Base-by-base conservation (phyloP, 1,139 yeast genomes). In the Saccharomycopsis hybrid region DNA sequence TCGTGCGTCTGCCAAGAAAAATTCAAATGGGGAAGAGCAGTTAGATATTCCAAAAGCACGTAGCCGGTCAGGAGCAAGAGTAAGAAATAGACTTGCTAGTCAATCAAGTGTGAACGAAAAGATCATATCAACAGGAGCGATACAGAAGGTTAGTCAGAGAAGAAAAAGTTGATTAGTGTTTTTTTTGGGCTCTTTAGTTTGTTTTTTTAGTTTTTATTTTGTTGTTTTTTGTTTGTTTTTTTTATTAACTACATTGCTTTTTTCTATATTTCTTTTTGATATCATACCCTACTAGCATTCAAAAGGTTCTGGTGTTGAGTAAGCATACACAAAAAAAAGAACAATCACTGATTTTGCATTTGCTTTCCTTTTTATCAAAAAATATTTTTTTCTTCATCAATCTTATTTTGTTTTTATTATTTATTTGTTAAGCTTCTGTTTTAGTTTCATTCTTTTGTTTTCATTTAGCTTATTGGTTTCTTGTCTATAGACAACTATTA, bases 41-140 rank as follows among this genome's bases (percentile, higher is more conserved):
- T 11, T 33, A 5, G 50, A 41, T 28, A 41, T 44, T 5, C 43
- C 24, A 30, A 49, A 49, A 31, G 13, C 41, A 3, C 51, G 51
- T 25, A 44, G 45, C 35, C 49, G 53, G 4, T 70, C 78, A 1
- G 65, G 64, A n/a, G 58, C 64, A 11, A 57, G 64, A 52, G 61
- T 60, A 27, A 61, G 62, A 59, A 56, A 58, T 37, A 59, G 60
- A 43, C 43, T 60, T n/a, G 55, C 57, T 11, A 52, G 48, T 18
- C 58, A 56, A 41, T 31, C 58, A 2, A 45, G 41, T 28, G 45
- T 50, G 7, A 48, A 43, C 36, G 53, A 50, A 11, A 44, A 41
- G 30, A 36, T 50, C 5, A 46, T 50, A 5, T 50, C 53, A 4
- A 31, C 44, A 11, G 47, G 53, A 18, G 47, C 48, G 4, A 50